Evolutionary conservation across 208 protist genomes (phyloP), one percentile per base, ranked within the genome.

Genomic region (Leishmania aethiopica): DNA sequence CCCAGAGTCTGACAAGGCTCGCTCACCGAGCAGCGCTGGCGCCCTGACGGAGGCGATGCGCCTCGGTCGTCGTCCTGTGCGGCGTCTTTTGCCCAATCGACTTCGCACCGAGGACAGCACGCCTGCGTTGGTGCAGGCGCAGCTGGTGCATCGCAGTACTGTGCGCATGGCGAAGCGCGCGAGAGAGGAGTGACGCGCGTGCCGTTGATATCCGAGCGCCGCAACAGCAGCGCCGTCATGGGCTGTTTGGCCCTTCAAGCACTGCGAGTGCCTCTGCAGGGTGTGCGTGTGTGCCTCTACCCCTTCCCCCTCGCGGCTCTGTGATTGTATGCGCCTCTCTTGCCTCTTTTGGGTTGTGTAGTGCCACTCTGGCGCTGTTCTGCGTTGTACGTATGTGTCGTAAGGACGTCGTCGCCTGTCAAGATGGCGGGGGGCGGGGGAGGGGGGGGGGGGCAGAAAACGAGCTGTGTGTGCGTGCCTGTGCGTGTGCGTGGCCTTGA

Each of bases 61-160:
- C 5, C 47, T 55, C 49, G 64, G n/a, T 45, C 82, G 82, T 19
- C 82, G 82, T 5, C 72, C 59, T 8, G 70, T 71, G 45, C 77
- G 78, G 19, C 82, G 82, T 7, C 73, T 82, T n/a, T 51, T 86
- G 72, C 82, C 82, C 32, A 86, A 86, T 47, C 77, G 82, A 15
- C 78, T 86, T 3, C 76, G 75, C 78, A 86, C 82, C 22, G 82
- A 86, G 57, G 71, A 72, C 42, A 75, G 19, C 17, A 59, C 82
- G 55, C 76, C 78, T 28, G 35, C 72, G 35, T 59, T 71, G 51
- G 85, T 94, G 67, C 76, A 77, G 40, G 88, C 91, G 49, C 91
- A 94, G 84, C 81, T 94, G 79, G 67, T 94, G 73, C 91, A 94
- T 60, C 83, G 86, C 45, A 88, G 86, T 45, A 88, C 82, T 1